A percentile compares a stretch with the other conserved stretches of the same genome.
phyloP scores from a whole-genome alignment of 495 filamentous ascomycete genomes.

The Neurospora sp. region DNA sequence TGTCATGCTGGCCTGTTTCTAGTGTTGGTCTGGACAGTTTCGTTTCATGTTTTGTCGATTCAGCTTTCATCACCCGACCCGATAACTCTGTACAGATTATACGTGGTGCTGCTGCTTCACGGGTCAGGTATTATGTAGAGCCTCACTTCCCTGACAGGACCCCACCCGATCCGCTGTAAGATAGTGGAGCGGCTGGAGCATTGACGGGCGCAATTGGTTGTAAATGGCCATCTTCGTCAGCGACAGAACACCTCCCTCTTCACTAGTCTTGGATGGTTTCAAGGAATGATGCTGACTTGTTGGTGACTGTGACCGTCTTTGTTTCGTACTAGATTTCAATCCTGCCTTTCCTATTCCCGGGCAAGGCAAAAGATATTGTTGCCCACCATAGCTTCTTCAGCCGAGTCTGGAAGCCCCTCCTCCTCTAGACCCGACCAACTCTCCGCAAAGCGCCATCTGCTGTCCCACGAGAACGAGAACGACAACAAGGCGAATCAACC shows the following conservation, averaged over 20 bases:
- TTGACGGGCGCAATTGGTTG: not conserved
- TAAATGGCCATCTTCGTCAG: not conserved
- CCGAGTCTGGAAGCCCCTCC: constrained; percentile 26
- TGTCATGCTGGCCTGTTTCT: not conserved
- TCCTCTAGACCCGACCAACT: constrained; percentile 20
- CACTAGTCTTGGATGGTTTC: not conserved
- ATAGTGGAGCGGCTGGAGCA: not conserved
- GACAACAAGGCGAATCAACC: constrained; percentile 3
- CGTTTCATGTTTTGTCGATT: not conserved
- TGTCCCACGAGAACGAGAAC: constrained; percentile 10
- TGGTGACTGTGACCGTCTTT: not conserved
- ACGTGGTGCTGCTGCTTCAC: not conserved
- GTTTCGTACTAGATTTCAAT: not conserved
- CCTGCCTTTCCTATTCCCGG: not conserved
- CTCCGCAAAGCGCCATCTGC: constrained; percentile 12
- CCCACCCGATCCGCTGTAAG: not conserved
- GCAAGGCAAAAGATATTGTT: constrained; percentile 8
- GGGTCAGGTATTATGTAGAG: not conserved
- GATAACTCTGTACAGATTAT: not conserved
- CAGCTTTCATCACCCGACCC: not conserved
- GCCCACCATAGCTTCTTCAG: constrained; percentile 28
- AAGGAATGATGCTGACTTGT: not conserved
- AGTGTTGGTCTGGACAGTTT: not conserved
- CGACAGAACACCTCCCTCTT: not conserved
- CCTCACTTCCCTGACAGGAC: not conserved